phyloP scores from a whole-genome alignment of 768 basidiomycete species.

The Panaeolus cyanescens region DNA sequence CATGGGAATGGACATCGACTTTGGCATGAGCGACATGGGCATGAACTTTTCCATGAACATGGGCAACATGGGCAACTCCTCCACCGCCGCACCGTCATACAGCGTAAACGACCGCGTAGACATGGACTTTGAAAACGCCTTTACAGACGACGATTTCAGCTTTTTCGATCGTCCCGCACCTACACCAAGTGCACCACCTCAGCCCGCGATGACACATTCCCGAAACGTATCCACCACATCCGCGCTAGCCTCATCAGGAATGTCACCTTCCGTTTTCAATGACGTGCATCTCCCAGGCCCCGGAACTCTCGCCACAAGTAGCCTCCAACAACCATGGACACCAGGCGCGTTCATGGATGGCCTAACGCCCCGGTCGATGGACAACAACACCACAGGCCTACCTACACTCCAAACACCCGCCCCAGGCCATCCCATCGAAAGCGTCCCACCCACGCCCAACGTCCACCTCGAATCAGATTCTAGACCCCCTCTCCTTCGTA shows the following conservation, averaged over 20 bases:
- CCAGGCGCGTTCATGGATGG: slow-evolving; percentile 26
- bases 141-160: slow-evolving; percentile 89
- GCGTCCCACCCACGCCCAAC: slow-evolving; percentile 53
- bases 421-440: slow-evolving; percentile 49
- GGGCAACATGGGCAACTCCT: slow-evolving; percentile 11
- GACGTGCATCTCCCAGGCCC: slow-evolving; percentile 8
- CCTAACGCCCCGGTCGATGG: slow-evolving; percentile 28
- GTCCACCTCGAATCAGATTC: slow-evolving; percentile 44
- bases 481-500: slow-evolving; percentile 17
- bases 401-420: slow-evolving; percentile 48
- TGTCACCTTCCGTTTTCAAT: slow-evolving; percentile 12
- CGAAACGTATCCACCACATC: neutral
- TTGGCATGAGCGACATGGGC: slow-evolving; percentile 35
- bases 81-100: slow-evolving; percentile 8
- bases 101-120: slow-evolving; percentile 14
- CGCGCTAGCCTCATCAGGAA: slow-evolving; percentile 1
- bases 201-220: neutral
- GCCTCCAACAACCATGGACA: slow-evolving; percentile 24
- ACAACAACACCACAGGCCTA: slow-evolving; percentile 23
- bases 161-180: slow-evolving; percentile 70
- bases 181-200: slow-evolving; percentile 8
- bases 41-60: slow-evolving; percentile 40
- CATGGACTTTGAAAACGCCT: slow-evolving; percentile 59
- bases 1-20: slow-evolving; percentile 57
- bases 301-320: slow-evolving; percentile 1